These are phyloP conservation scores for Ilex paraguariensis DNA, from an alignment of 305 asterid species.

Conservation along the genomic window DNA sequence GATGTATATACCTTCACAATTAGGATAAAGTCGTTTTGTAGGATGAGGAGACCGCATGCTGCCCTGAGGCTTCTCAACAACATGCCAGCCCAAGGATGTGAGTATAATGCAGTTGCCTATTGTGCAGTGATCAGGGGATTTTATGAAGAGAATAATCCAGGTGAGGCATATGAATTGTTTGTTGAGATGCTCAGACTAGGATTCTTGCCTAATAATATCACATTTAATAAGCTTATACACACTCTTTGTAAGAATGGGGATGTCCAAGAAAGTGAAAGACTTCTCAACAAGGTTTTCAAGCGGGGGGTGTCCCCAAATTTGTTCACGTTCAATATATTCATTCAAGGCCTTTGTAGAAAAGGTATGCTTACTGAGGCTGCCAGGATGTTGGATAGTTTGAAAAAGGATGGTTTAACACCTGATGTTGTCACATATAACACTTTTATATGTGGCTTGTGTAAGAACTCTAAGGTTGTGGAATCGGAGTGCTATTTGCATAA, in stretches of 20 bases:
- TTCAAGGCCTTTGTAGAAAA: constrained; percentile 74
- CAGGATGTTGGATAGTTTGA: constrained; percentile 49
- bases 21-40: constrained; percentile 86
- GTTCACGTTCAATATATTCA: constrained; percentile 71
- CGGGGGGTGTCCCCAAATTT: constrained; percentile 72
- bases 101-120: constrained; percentile 66
- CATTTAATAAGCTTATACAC: constrained; percentile 79
- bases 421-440: constrained; percentile 85
- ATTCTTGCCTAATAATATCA: constrained; percentile 52
- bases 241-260: constrained; percentile 76
- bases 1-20: constrained; percentile 87
- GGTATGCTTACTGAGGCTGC: constrained; percentile 62
- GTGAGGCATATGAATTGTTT: constrained; percentile 64
- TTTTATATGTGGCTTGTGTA: constrained; percentile 73
- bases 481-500: constrained; percentile 69
- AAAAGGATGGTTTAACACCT: constrained; percentile 48
- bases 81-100: constrained; percentile 77
- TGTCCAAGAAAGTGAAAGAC: constrained; percentile 59
- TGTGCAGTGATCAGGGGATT: constrained; percentile 82
- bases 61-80: constrained; percentile 86
- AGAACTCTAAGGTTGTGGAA: constrained; percentile 62
- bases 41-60: constrained; percentile 65
- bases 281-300: constrained; percentile 71
- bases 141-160: constrained; percentile 47
- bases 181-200: constrained; percentile 62